Evolutionary conservation across 163 green algal species (phyloP), one percentile per base, ranked within the genome.

Genomic region (Chlorella variabilis): DNA sequence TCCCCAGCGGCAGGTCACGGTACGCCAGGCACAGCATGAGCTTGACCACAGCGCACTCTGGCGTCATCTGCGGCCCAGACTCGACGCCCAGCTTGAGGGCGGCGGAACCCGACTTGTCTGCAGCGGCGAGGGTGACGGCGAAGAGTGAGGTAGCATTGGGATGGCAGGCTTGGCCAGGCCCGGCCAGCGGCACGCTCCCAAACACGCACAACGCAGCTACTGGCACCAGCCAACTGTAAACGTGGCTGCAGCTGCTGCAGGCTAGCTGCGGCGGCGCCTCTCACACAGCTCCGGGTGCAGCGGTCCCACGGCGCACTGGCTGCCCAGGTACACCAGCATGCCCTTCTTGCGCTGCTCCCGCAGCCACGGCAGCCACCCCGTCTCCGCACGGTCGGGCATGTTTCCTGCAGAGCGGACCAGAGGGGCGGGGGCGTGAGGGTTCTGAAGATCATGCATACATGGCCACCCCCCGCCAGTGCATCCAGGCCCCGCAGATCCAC

Each of bases 351-450:
- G 89, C 86, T 98, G 94, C 23, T 93, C 70, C 61, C 75, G 75
- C 9, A 98, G 91, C 94, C 94, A 98, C 0, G 93, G 87, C 45
- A 98, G 70, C 95, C 95, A 98, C 17, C 93, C 92, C 4, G 70
- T 39, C 1, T 75, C 41, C 0, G 84, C 23, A 42, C 80, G 56
- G 71, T 93, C 84, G 1, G 94, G 93, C 88, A 98, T 93, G 92
- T 98, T 98, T 82, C 95, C 51, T 68, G 71, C 69, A 8, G 21
- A n/a, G n/a, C 0, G 65, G 39, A 58, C 34, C 20, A 21, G 6
- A 34, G 65, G 65, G 36, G 17, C 9, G 17, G 65, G 21, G 13
- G 5, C 13, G 8, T n/a, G 41, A 25, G 41, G 41, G 36, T 1
- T 5, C 13, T 21, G 65, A 31, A 33, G 20, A 34, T 56, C 18